Evolutionary conservation across 169 alveolate species (phyloP).

Genomic region (Cryptosporidium parvum): DNA sequence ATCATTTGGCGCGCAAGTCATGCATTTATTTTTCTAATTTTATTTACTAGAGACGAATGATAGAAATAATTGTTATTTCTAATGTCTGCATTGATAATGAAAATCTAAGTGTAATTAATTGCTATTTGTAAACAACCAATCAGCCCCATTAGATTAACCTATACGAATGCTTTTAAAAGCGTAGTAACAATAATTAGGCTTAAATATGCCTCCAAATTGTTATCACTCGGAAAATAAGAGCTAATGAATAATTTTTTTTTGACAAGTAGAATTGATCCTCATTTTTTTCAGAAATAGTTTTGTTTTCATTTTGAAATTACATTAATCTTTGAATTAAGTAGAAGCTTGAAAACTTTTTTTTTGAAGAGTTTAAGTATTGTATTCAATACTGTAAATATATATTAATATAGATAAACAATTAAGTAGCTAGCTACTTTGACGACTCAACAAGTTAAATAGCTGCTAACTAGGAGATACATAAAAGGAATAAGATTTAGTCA

Average conservation of each 20-base stretch:
- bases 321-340: background rate
- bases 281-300: background rate
- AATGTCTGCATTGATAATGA: background rate
- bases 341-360: background rate
- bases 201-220: conserved; percentile 4
- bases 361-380: background rate
- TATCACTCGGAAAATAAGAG: conserved; percentile 23
- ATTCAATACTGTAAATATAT: background rate
- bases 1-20: conserved; percentile 61
- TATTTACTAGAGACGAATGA: background rate
- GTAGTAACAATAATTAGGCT: background rate
- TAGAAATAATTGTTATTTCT: background rate
- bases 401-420: too few species aligned
- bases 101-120: background rate
- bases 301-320: background rate
- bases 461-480: background rate
- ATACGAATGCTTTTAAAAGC: background rate
- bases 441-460: background rate
- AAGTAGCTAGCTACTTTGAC: background rate
- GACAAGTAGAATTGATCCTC: background rate
- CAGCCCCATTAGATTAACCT: background rate
- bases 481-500: background rate
- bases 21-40: background rate
- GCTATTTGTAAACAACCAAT: too few species aligned
- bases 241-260: background rate